phyloP scores from a whole-genome alignment of 2,329 filamentous ascomycete species.

The Aspergillus sojae region DNA sequence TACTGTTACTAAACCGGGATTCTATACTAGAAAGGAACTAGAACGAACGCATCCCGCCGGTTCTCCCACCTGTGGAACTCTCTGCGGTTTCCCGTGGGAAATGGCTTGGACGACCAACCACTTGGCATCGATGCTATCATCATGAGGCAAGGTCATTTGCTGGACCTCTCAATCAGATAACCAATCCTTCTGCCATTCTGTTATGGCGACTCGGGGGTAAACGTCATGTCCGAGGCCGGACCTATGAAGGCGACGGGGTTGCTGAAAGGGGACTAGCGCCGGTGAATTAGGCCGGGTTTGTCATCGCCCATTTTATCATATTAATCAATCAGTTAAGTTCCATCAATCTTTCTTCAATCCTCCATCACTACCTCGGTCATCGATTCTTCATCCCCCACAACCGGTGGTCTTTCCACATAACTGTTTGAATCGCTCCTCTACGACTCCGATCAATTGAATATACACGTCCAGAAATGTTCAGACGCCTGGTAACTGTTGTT shows the following conservation, averaged over 20 bases:
- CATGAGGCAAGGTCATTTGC: not conserved
- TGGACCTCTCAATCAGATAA: not conserved
- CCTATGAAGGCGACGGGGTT: constrained; percentile 16
- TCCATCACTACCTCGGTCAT: constrained; percentile 3
- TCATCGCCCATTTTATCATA: constrained; percentile 8
- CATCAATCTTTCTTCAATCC: constrained; percentile 15
- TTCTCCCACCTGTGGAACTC: not conserved
- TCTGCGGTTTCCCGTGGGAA: not conserved
- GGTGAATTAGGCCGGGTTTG: not conserved
- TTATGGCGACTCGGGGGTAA: constrained; percentile 3
- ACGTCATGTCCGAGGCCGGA: constrained; percentile 25
- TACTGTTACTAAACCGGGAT: not conserved
- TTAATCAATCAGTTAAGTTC: constrained; percentile 19
- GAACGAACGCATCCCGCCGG: not conserved
- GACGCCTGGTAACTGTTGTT: constrained; percentile 56
- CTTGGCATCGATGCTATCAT: not conserved
- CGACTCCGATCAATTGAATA: not conserved
- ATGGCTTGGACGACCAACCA: not conserved
- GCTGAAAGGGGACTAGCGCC: not conserved
- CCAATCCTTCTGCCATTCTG: not conserved
- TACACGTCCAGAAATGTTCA: constrained; percentile 52
- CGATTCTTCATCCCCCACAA: constrained; percentile 13
- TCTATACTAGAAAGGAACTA: constrained; percentile 6
- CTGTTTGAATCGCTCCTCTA: constrained; percentile 15
- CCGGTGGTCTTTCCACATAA: constrained; percentile 14